Evolutionary conservation across 2,329 filamentous ascomycete species (phyloP).

Genomic region (Phialocephala subalpina): DNA sequence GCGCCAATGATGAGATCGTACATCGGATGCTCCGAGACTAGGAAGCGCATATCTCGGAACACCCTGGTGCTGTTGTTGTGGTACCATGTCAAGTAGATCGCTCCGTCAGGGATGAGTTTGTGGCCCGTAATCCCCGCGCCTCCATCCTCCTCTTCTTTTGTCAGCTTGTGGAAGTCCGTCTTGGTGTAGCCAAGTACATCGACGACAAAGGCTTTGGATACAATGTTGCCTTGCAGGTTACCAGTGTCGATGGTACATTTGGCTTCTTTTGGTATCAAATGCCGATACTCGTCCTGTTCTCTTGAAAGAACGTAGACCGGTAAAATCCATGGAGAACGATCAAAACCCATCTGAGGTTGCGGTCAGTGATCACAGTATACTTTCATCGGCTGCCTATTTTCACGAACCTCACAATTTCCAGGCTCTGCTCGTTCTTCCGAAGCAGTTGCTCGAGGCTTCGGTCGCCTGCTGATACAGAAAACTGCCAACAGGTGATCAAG

Average conservation of each 20-base stretch:
- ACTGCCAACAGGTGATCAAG: background rate
- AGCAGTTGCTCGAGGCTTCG: too few relatives aligned
- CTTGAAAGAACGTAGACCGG: background rate
- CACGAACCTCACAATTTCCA: background rate
- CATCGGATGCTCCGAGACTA: constrained; percentile 24
- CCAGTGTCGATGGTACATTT: constrained; percentile 36
- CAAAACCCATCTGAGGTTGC: too few relatives aligned
- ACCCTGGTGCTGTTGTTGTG: constrained; percentile 29
- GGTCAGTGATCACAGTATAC: background rate
- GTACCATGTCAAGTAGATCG: constrained; percentile 30
- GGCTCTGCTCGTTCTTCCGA: background rate
- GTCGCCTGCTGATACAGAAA: constrained; percentile 16
- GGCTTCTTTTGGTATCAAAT: constrained; percentile 20
- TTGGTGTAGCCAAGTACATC: constrained; percentile 25
- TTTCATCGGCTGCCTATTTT: background rate
- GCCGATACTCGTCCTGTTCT: background rate
- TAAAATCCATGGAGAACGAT: constrained; percentile 1
- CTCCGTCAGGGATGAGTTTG: constrained; percentile 29
- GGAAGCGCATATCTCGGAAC: constrained; percentile 35
- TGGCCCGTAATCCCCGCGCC: constrained; percentile 25
- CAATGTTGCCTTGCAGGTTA: constrained; percentile 35
- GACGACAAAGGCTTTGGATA: constrained; percentile 28
- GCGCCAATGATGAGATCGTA: background rate
- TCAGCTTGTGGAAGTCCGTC: constrained; percentile 4
- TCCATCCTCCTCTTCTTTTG: background rate